Base-by-base conservation (phyloP, 176 grass and related monocot species). In the Zoysia japonica region DNA sequence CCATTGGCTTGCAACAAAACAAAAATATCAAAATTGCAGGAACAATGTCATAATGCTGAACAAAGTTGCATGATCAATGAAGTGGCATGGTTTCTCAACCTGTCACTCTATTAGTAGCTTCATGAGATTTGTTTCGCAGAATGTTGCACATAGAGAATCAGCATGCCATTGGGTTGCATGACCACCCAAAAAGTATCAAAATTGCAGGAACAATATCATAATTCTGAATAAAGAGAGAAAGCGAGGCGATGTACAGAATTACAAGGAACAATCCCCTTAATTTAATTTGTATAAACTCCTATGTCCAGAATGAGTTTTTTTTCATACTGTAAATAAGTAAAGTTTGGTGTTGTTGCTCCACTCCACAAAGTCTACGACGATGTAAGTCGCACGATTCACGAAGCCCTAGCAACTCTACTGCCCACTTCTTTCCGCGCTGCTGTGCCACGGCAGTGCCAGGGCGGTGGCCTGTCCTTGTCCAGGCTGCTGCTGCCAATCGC, bases 371-470 rank as follows among this genome's bases (percentile, higher is more conserved):
- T 40, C 47, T 41, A 19, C 46, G 19, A 10, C 43, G 9, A 13
- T 16, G 47, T 37, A 39, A 40, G 46, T 45, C 14, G 48, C 49
- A 19, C 47, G 13, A 45, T 45, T 75, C 11, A 16, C 19, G 4
- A 63, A 56, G 63, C 61, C 70, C 48, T 2, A 37, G 7, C 38
- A 66, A 74, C 60, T 12, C 48, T 82, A 71, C 47, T 71, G 65
- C 47, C 76, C 53, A 65, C 72, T 64, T 60, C 78, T 62, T 41
- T 76, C 85, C 2, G 15, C 5, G 11, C 47, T 53, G 2, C 7
- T 17, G 57, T 20, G 80, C 85, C 85, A 77, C 66, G 85, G 72
- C 48, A 64, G 79, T 35, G 72, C 48, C 79, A 77, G 65, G 66
- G 38, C 46, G 28, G 39, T 40, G 56, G 11, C 54, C 47, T 48